Conservation (phyloP, 345 rosid species). For the Acer yangbiense region DNA sequence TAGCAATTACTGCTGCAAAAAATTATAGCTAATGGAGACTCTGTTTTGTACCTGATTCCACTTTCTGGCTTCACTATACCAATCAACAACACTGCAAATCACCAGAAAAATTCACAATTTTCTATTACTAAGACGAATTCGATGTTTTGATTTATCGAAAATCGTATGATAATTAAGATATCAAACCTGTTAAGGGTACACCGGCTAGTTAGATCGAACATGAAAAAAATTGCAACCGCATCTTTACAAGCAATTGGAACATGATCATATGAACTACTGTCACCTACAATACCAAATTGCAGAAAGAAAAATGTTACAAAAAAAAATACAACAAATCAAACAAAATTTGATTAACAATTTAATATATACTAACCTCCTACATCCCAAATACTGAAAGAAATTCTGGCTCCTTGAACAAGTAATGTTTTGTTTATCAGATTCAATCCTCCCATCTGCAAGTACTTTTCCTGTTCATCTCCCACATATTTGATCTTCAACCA, state of each 20-base stretch:
- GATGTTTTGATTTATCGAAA: no score
- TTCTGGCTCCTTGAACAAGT: slow-evolving; percentile 76
- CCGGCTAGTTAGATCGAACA: slow-evolving; percentile 98
- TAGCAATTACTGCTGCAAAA: neutral
- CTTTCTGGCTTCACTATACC: slow-evolving; percentile 90
- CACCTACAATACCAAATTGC: slow-evolving; percentile 41
- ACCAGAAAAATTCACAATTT: neutral
- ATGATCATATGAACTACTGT: slow-evolving; percentile 67
- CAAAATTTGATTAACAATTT: neutral
- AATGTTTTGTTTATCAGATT: slow-evolving; percentile 88
- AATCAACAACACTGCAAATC: slow-evolving; percentile 63
- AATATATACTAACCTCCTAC: slow-evolving; percentile 63
- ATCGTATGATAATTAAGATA: neutral
- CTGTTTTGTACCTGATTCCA: slow-evolving; percentile 82
- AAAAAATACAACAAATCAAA: neutral
- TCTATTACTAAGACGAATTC: neutral
- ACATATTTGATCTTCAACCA: slow-evolving; percentile 66
- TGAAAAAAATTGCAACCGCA: slow-evolving; percentile 88
- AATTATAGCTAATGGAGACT: no score
- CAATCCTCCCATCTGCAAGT: slow-evolving; percentile 79
- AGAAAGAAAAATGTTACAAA: no score
- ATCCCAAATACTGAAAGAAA: slow-evolving; percentile 94
- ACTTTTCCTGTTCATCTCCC: slow-evolving; percentile 73
- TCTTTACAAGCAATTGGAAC: slow-evolving; percentile 96
- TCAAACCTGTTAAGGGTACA: slow-evolving; percentile 85